Evolutionary conservation across 139 green algal genomes (phyloP), one percentile per base, ranked within the genome.

Genomic region (Chlamydomonas applanata): DNA sequence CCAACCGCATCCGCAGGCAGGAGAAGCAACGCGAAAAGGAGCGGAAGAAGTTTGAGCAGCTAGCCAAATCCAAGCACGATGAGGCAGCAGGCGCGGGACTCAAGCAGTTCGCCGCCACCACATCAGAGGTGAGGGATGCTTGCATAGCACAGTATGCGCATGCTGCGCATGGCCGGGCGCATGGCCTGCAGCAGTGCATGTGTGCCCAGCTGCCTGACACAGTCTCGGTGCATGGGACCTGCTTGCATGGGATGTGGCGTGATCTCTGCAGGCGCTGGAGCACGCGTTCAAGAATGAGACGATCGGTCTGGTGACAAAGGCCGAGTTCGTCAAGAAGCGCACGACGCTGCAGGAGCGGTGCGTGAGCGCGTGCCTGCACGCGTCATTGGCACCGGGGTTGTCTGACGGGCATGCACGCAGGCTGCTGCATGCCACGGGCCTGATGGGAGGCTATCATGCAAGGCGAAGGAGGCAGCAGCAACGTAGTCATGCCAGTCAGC

Each of bases 241-340:
- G 5, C 11, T 44, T 16, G 53, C 53, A 62, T 62, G 53, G 4
- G 22, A 19, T 14, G 9, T 19, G 5, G 22, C 20, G 22, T 14
- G 4, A 27, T 4, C 53, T 62, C 53, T 56, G 27, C 45, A 94
- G 85, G 81, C 82, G 1, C 66, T 96, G 4, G 95, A 98, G 77
- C 79, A 88, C 20, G 95, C 93, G 3, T 98, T 98, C 83, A 97
- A 97, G 81, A 92, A 89, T 40, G 89, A 98, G 80, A 99, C 95
- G 0, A 85, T 98, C 32, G 95, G 95, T 0, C 83, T 99, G 24
- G 94, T 99, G 1, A 97, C 94, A 0, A 88, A 91, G 25, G 90
- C 95, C 30, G 89, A 99, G 78, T 98, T 98, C 79, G 76, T 96
- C 24, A 83, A 93, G 71, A 97, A 94, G 79, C 85, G 88, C 9